A percentile compares a stretch with the other conserved stretches of the same genome.
Conservation (phyloP, 371 early-diverging fungal species). For the Actinomucor elegans region DNA sequence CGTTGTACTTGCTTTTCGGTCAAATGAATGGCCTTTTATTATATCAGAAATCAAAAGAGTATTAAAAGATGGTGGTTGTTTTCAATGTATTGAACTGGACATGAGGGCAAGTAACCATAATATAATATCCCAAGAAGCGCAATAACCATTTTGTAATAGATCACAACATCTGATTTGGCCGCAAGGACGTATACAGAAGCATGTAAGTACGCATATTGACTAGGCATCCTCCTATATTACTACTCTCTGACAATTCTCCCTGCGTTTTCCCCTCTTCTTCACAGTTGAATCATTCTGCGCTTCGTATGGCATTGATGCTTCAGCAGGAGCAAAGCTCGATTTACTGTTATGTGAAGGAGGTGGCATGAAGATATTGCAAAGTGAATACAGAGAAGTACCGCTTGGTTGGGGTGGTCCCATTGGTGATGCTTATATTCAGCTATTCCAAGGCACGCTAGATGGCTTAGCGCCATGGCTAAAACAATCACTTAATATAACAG, state of each 20-base stretch:
- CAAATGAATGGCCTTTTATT: conserved; percentile 35
- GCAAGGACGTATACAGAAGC: conserved; percentile 17
- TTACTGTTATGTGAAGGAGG: conserved; percentile 21
- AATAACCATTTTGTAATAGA: conserved; percentile 3
- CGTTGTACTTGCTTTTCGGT: conserved; percentile 33
- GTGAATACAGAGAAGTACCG: conserved; percentile 38
- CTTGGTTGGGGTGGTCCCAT: conserved; percentile 43
- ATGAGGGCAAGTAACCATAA: conserved; percentile 23
- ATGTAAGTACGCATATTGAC: conserved; percentile 5
- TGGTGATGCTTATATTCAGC: conserved; percentile 30
- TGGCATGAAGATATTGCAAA: conserved; percentile 27
- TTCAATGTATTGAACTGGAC: conserved; percentile 41
- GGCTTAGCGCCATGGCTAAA: conserved; percentile 95
- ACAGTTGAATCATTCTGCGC: conserved; percentile 33
- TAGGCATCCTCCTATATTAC: not conserved
- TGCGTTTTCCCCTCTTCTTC: too few relatives aligned
- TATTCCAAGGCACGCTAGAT: conserved; percentile 61
- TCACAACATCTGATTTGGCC: conserved; percentile 7
- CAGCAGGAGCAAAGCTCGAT: conserved; percentile 34
- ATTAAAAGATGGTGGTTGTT: conserved; percentile 34
- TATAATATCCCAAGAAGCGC: not conserved
- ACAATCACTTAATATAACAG: conserved; percentile 47
- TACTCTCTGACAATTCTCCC: too few relatives aligned
- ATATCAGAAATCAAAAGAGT: conserved; percentile 36
- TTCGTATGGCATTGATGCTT: conserved; percentile 22